A percentile compares a stretch with the other conserved stretches of the same genome.
Evolutionary conservation across 176 grass and related monocot genomes (phyloP).

Genomic region (Juncus inflexus): DNA sequence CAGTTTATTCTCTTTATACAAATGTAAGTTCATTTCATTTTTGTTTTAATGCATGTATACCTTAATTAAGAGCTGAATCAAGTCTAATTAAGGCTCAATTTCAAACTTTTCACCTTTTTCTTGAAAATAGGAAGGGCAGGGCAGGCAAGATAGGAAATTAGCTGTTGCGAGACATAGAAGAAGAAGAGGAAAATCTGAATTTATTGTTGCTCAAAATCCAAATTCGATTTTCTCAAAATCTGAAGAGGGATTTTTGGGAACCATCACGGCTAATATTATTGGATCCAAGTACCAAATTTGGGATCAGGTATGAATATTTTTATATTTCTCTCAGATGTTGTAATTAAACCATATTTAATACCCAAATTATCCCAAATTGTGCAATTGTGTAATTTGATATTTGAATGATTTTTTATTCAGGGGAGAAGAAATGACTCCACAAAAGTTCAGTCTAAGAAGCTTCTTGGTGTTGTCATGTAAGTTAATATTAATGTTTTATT

Average conservation of each 20-base stretch:
- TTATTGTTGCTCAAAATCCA: conserved; percentile 73
- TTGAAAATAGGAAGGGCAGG: conserved; percentile 72
- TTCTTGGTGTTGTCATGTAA: conserved; percentile 67
- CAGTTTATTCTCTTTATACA: conserved; percentile 84
- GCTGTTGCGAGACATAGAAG: conserved; percentile 75
- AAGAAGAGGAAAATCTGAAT: conserved; percentile 68
- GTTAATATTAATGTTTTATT: conserved; percentile 24
- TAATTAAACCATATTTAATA: too few species aligned
- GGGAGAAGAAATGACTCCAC: conserved; percentile 43
- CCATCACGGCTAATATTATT: conserved; percentile 53
- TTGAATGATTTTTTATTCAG: conserved; percentile 34
- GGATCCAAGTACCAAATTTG: conserved; percentile 85
- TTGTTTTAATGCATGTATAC: background rate
- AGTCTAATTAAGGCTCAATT: background rate
- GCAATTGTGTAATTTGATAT: too few species aligned
- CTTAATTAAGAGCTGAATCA: background rate
- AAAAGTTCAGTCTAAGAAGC: conserved; percentile 60
- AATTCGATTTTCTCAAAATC: conserved; percentile 54
- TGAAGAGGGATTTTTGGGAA: conserved; percentile 69
- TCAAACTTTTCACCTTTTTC: background rate
- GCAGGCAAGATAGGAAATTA: conserved; percentile 81
- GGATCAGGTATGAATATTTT: conserved; percentile 46
- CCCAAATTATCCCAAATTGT: background rate
- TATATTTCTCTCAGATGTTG: too few species aligned
- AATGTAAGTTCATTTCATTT: conserved; percentile 48